These are phyloP conservation scores for Liquidambar formosana DNA, from an alignment of 164 flowering plant species.

Conservation along the genomic window DNA sequence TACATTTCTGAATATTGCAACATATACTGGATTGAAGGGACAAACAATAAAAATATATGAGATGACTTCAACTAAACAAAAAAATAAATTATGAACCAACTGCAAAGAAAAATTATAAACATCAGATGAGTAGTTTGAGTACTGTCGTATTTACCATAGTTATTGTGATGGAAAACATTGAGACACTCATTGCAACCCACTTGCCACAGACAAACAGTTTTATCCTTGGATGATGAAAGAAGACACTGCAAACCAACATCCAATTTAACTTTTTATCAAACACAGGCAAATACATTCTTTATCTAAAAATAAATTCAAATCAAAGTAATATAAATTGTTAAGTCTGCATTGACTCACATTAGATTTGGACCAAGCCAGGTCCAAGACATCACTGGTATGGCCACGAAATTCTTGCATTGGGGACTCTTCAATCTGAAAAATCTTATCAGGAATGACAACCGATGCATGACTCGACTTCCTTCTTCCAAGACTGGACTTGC, in stretches of 20 bases:
- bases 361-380: constrained; percentile 79
- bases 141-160: constrained; percentile 57
- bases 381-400: constrained; percentile 65
- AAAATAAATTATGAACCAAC: background rate
- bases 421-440: constrained; percentile 60
- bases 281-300: constrained; percentile 54
- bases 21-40: background rate
- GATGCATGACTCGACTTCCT: constrained; percentile 30
- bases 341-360: constrained; percentile 51
- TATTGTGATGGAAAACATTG: constrained; percentile 62
- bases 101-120: background rate
- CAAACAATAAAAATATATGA: background rate
- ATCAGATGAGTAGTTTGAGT: background rate
- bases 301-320: background rate
- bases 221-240: constrained; percentile 86
- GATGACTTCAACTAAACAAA: background rate
- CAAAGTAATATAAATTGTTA: background rate
- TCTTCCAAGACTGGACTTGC: constrained; percentile 19
- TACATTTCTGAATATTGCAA: background rate
- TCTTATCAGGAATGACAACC: constrained; percentile 58
- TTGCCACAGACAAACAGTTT: constrained; percentile 87
- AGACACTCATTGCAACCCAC: constrained; percentile 58
- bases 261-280: constrained; percentile 2
- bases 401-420: constrained; percentile 79
- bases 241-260: constrained; percentile 51